These are phyloP conservation scores for Stipa capillata DNA, from an alignment of 176 grass and related monocot genomes.

Conservation along the genomic window DNA sequence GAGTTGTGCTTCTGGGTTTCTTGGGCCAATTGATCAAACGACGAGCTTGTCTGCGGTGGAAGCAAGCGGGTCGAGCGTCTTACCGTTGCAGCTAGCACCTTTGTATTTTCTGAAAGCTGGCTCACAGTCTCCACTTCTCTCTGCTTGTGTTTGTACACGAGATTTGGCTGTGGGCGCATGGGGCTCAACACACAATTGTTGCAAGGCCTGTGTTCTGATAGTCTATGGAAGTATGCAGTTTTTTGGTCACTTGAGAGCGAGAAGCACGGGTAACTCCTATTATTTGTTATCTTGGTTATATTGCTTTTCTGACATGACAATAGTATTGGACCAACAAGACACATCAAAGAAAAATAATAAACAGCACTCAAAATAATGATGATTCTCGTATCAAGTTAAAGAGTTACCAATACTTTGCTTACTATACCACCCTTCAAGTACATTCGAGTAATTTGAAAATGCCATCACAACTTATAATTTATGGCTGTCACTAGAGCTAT, in stretches of 20 bases:
- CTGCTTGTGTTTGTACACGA: slow-evolving; percentile 5
- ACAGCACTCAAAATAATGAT: not conserved
- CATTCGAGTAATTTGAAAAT: not conserved
- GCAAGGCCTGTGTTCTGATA: slow-evolving; percentile 49
- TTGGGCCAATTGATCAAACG: slow-evolving; percentile 44
- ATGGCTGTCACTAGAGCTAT: not conserved
- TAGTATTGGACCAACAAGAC: not conserved
- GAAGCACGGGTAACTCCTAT: slow-evolving; percentile 38
- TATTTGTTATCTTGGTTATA: not conserved
- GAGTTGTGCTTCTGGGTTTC: slow-evolving; percentile 38
- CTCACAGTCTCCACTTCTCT: not conserved
- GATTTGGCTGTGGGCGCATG: not conserved
- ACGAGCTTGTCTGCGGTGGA: slow-evolving; percentile 47
- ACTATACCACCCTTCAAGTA: no score
- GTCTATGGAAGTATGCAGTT: slow-evolving; percentile 56
- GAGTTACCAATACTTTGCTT: no score
- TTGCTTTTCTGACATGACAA: not conserved
- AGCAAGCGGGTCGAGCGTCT: slow-evolving; percentile 55
- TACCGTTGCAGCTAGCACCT: slow-evolving; percentile 48
- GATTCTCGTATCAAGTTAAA: not conserved
- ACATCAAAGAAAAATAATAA: not conserved
- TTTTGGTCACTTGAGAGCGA: slow-evolving; percentile 50
- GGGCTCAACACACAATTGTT: slow-evolving; percentile 17
- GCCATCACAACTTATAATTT: not conserved
- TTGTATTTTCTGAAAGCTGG: not conserved